phyloP scores from a whole-genome alignment of 2,329 filamentous ascomycete species.

The Talaromyces pinophilus region DNA sequence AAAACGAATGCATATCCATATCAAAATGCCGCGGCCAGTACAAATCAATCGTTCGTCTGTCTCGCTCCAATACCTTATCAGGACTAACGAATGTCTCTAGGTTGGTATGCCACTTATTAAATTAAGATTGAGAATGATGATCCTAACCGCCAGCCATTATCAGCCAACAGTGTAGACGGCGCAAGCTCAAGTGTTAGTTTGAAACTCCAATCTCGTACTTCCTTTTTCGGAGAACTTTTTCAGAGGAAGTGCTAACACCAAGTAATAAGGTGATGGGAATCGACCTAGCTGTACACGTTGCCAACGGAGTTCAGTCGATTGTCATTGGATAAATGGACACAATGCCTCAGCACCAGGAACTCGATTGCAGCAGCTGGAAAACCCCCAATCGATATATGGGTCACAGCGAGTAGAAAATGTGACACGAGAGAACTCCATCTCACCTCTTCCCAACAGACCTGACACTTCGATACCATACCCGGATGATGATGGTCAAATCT shows the following conservation, averaged over 20 bases:
- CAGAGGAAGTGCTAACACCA: not conserved
- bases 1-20: not conserved
- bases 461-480: not conserved
- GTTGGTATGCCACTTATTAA: not conserved
- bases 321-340: not conserved
- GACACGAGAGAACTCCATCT: not conserved
- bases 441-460: not conserved
- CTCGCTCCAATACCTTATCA: not conserved
- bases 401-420: not conserved
- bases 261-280: not conserved
- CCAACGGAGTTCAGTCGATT: not conserved
- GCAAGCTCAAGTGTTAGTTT: slow-evolving; percentile 2
- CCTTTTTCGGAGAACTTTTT: not conserved
- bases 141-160: no score
- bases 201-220: not conserved
- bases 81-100: not conserved
- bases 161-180: not conserved
- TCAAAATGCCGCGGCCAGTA: not conserved
- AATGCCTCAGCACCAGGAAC: not conserved
- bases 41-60: not conserved
- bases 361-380: not conserved
- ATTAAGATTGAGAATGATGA: no score
- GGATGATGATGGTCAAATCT: not conserved
- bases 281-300: not conserved
- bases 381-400: not conserved